These are phyloP conservation scores for Ilex aquifolium DNA, from an alignment of 257 asterid genomes.

Conservation along the genomic window DNA sequence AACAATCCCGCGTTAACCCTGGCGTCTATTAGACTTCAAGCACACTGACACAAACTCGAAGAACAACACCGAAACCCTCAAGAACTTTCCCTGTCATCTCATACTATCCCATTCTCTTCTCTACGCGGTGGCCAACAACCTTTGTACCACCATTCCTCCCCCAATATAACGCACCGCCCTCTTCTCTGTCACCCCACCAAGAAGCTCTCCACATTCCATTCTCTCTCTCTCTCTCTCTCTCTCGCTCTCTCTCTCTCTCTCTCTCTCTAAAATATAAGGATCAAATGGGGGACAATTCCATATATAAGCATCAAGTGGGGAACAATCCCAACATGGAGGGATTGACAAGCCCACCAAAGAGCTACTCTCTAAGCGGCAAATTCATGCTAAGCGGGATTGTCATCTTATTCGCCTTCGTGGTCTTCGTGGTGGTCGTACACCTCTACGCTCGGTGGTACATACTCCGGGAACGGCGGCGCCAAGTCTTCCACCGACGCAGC, in stretches of 20 bases:
- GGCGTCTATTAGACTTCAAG: slow-evolving; percentile 27
- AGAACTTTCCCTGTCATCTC: slow-evolving; percentile 38
- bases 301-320: slow-evolving; percentile 9
- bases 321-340: slow-evolving; percentile 1
- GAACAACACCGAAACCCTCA: slow-evolving; percentile 32
- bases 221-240: neutral
- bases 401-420: slow-evolving; percentile 47
- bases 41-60: neutral
- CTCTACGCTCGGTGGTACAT: slow-evolving; percentile 53
- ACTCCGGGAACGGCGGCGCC: slow-evolving; percentile 43
- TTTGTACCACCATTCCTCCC: neutral
- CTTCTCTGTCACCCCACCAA: slow-evolving; percentile 4
- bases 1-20: slow-evolving; percentile 45
- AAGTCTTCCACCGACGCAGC: slow-evolving; percentile 44
- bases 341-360: slow-evolving; percentile 7
- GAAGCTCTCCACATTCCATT: neutral
- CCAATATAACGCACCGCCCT: neutral
- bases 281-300: slow-evolving; percentile 3
- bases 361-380: slow-evolving; percentile 54
- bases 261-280: neutral
- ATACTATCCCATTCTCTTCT: neutral
- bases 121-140: neutral
- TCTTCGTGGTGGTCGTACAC: slow-evolving; percentile 60
- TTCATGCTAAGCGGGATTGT: slow-evolving; percentile 59
- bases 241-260: neutral